Evolutionary conservation across 331 rosid genomes (phyloP), one percentile per base, ranked within the genome.

Genomic region (Quercus tomentella): DNA sequence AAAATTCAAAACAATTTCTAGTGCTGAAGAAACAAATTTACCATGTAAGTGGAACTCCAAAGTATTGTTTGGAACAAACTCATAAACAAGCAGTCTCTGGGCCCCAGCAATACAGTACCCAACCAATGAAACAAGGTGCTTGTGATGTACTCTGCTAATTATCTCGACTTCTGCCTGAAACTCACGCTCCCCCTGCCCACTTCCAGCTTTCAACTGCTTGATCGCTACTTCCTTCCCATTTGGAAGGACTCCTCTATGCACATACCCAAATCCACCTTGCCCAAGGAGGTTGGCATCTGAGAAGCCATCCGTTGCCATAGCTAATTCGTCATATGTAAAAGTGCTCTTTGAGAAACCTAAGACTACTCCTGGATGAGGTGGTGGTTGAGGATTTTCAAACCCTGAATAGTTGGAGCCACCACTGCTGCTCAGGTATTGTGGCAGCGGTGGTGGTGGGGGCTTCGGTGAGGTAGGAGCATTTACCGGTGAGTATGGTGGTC

Each of bases 151-250:
- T 31, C 99, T 96, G 84, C 99, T 95, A 81, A 95, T 95, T 6
- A 93, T 95, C 79, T 95, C 99, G 1, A 95, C 97, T 82, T 95
- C 99, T 4, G 99, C 97, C 82, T 93, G 97, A 80, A 95, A 95
- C 55, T 95, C 99, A 17, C 97, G 97, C 77, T 95, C 99, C 54
- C 99, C 99, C 81, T 95, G 99, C 60, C 97, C 97, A 17, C 99
- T 95, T 77, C 97, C 99, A 4, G 94, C 96, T 85, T 95, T 95
- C 52, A 95, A 86, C 83, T 93, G 99, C 86, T 95, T 95, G 55
- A 95, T 87, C 0, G 99, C 99, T 6, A 95, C 97, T 81, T 95
- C 99, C 86, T 95, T 95, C 14, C 99, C 99, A 52, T 91, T 95
- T 0, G 99, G 99, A 77, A 95, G 97, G 23, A 95, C 73, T 73